Evolutionary conservation across 2,329 filamentous ascomycete species (phyloP), one percentile per base, ranked within the genome.

Genomic region (Chrysoporthe deuterocubensis): DNA sequence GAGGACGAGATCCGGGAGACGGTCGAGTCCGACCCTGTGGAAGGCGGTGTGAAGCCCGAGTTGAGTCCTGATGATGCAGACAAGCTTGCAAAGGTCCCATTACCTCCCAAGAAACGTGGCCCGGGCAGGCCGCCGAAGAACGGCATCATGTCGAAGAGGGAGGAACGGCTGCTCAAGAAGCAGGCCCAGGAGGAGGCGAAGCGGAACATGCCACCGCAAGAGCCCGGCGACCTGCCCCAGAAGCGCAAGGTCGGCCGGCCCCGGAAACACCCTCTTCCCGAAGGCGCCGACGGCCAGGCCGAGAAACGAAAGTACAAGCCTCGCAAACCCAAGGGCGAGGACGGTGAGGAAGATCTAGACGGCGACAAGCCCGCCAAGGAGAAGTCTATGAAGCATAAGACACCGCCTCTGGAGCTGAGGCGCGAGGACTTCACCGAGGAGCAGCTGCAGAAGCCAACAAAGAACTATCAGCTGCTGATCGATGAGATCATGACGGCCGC

Each of bases 91-190:
- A 65, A 67, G 21, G 21, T 64, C 13, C 71, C 79, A 32, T 73
- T 81, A 68, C 79, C 87, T 42, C 85, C 87, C 40, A 91, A 88
- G 78, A 90, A 91, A 71, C 89, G 92, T 72, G 92, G 92, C 16
- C 92, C 92, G 11, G 92, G 92, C n/a, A 83, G 92, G 64, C 92
- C 92, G 26, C 92, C 92, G 0, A 94, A 94, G 80, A 92, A 94
- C 74, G 92, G 92, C 40, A 86, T 93, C 75, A 92, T 94, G 88
- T 94, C 92, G 1, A 94, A 94, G 78, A 84, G 92, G 67, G 90
- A 94, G 74, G 85, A 90, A 72, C 83, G 88, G 21, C 77, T 89
- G 60, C 83, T 89, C 8, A 88, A 90, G 79, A 91, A 90, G 76
- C 81, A 84, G 69, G 78, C 81, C 52, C 81, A 83, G 70, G 85